Percentiles rank a stretch among this genome's conserved stretches.
These are phyloP conservation scores for Urtica urens DNA, from an alignment of 306 rosid genomes.

Conservation along the genomic window DNA sequence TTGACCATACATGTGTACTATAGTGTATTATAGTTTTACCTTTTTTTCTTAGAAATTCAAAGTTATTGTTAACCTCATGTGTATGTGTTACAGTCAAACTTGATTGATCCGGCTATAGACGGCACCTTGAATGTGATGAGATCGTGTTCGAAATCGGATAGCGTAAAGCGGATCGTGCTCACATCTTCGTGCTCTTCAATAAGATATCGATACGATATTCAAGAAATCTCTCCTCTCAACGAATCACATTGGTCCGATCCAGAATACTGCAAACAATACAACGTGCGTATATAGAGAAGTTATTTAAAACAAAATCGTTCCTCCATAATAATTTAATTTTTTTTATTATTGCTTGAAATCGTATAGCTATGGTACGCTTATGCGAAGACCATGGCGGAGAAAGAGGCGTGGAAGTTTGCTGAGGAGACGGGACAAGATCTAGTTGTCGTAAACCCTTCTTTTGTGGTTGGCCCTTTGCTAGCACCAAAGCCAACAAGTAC, in stretches of 20 bases:
- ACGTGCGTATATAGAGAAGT: slow-evolving; percentile 21
- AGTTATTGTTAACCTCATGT: too few relatives aligned
- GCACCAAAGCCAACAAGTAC: slow-evolving; percentile 78
- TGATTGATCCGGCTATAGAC: slow-evolving; percentile 63
- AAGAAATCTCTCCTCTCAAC: slow-evolving; percentile 46
- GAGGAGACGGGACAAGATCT: slow-evolving; percentile 47
- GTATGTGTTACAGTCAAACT: slow-evolving; percentile 36
- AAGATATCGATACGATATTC: slow-evolving; percentile 52
- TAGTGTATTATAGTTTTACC: too few relatives aligned
- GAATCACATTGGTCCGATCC: slow-evolving; percentile 78
- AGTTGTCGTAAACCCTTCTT: slow-evolving; percentile 71
- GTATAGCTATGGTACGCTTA: slow-evolving; percentile 83
- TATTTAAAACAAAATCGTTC: not conserved
- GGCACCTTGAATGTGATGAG: slow-evolving; percentile 58
- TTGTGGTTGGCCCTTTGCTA: slow-evolving; percentile 71
- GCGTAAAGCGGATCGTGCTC: slow-evolving; percentile 54
- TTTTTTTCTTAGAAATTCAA: too few relatives aligned
- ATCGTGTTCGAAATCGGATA: slow-evolving; percentile 47
- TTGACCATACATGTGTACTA: too few relatives aligned
- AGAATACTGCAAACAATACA: slow-evolving; percentile 56
- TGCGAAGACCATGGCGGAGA: slow-evolving; percentile 68
- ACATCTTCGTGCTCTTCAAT: slow-evolving; percentile 80
- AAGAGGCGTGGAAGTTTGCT: slow-evolving; percentile 67
- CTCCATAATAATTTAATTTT: not conserved
- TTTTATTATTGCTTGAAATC: slow-evolving; percentile 6